A percentile compares a stretch with the other conserved stretches of the same genome.
phyloP scores from a whole-genome alignment of 2,329 filamentous ascomycete species.

The Penicillium verrucosum region DNA sequence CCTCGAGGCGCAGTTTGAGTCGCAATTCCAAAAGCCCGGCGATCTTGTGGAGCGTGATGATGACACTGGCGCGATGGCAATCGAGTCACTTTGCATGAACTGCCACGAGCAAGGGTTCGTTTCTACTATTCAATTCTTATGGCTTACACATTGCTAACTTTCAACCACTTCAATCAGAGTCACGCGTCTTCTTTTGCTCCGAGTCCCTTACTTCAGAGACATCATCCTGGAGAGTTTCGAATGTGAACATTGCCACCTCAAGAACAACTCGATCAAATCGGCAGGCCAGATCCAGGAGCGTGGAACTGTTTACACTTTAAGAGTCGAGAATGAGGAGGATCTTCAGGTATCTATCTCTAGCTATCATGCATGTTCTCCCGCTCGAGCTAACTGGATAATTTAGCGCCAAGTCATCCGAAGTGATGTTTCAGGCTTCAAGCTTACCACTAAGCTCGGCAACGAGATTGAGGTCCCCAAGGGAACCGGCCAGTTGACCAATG shows the following conservation, averaged over 20 bases:
- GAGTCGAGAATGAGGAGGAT: conserved; percentile 68
- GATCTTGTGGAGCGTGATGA: conserved; percentile 40
- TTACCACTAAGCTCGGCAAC: conserved; percentile 73
- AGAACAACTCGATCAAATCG: conserved; percentile 91
- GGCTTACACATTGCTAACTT: background rate
- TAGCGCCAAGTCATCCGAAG: conserved; percentile 81
- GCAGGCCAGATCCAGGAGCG: conserved; percentile 89
- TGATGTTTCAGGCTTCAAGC: conserved; percentile 77
- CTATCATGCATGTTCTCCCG: background rate
- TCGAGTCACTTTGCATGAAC: conserved; percentile 81
- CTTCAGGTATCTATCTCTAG: conserved; percentile 42
- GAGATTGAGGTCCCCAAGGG: conserved; percentile 82
- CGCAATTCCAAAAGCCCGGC: conserved; percentile 39
- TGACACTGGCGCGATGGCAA: conserved; percentile 43
- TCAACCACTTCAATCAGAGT: conserved; percentile 42
- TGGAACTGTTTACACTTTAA: conserved; percentile 78
- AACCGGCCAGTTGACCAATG: conserved; percentile 85
- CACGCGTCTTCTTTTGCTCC: conserved; percentile 82
- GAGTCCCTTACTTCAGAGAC: conserved; percentile 95
- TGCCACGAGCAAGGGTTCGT: conserved; percentile 73
- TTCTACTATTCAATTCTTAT: background rate
- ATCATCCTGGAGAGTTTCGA: conserved; percentile 96
- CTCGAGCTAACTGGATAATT: background rate
- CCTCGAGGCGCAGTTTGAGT: conserved; percentile 20
- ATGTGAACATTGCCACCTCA: conserved; percentile 83